Base-by-base conservation (phyloP, 192 early-diverging fungal species). In the Podila epigama region DNA sequence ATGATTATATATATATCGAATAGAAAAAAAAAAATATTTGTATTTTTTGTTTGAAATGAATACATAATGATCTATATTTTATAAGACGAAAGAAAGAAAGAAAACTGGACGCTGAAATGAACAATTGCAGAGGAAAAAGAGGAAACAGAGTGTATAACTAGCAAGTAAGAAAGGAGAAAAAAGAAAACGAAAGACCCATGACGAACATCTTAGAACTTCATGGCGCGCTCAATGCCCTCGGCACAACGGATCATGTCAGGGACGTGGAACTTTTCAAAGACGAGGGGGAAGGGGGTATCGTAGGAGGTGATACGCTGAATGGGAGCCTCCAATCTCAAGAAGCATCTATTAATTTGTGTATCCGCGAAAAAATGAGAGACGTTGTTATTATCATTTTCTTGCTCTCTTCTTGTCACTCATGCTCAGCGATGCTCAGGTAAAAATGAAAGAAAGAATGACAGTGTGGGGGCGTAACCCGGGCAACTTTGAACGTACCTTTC, bases 231-330 rank as follows among this genome's bases (percentile, higher is more conserved):
- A 70, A 98, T 96, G 29, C 92, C 95, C 70, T 98, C 96, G 59
- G 85, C 90, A 62, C 91, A 91, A 20, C 95, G 85, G 44, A 93
- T 88, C 59, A 91, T 89, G 55, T 89, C 89, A 4, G 97, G 97
- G 57, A 97, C 87, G 77, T 97, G 97, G 75, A 98, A 92, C 78
- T 92, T 92, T 69, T 98, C 97, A 86, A 89, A 97, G 8, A 92
- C 87, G 33, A 98, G 73, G 6, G 97, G 96, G 83, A 97, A 97
- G 3, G 97, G 97, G 8, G 91, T 91, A 79, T 79, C 79, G 25
- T 57, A 71, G 6, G 58, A 75, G 56, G 40, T 58, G 4, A 98
- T 92, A 18, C 97, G 84, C 72, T 93, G 86, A 28, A 96, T 88
- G n/a, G 97, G 97, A 4, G 92, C 89, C 62, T 98, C 94, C 7